Evolutionary conservation across 768 basidiomycete genomes (phyloP).

Genomic region (Tylopilus balloui): DNA sequence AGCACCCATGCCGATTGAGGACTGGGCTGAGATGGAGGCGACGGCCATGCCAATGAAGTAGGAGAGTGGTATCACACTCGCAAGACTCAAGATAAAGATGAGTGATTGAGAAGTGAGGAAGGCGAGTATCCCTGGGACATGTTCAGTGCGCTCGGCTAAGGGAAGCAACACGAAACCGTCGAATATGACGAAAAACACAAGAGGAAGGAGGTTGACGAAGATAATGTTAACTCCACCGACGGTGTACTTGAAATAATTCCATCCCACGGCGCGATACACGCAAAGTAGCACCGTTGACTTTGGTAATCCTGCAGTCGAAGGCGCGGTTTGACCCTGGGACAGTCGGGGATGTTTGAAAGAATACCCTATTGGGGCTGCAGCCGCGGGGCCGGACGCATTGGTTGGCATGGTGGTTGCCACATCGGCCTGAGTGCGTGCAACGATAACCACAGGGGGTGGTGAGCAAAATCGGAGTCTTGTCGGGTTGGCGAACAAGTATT

Average conservation of each 20-base stretch:
- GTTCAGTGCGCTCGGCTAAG: constrained; percentile 57
- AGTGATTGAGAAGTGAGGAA: constrained; percentile 68
- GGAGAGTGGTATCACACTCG: constrained; percentile 92
- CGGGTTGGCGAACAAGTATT: constrained; percentile 73
- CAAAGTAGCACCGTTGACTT: constrained; percentile 88
- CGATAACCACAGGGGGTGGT: constrained; percentile 67
- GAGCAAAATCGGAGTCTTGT: constrained; percentile 89
- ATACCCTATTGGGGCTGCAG: constrained; percentile 40
- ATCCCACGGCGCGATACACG: constrained; percentile 86
- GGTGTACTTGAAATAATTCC: constrained; percentile 98
- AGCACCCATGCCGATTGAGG: constrained; percentile 98
- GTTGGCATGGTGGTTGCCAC: constrained; percentile 5
- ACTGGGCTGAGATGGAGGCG: constrained; percentile 97
- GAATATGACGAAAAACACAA: constrained; percentile 95
- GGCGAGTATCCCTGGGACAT: constrained; percentile 60
- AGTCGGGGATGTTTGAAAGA: constrained; percentile 71
- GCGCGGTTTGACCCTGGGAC: constrained; percentile 85
- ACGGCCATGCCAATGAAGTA: constrained; percentile 99
- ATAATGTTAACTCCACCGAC: constrained; percentile 97
- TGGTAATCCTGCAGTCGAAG: constrained; percentile 62
- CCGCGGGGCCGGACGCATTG: constrained; percentile 7
- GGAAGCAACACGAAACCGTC: constrained; percentile 83
- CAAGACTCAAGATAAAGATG: constrained; percentile 80
- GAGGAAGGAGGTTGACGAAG: constrained; percentile 89
- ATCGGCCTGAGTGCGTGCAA: constrained; percentile 29